Evolutionary conservation across 148 eudicot species (phyloP), one percentile per base, ranked within the genome.

Genomic region (Rhododendron ovatum): DNA sequence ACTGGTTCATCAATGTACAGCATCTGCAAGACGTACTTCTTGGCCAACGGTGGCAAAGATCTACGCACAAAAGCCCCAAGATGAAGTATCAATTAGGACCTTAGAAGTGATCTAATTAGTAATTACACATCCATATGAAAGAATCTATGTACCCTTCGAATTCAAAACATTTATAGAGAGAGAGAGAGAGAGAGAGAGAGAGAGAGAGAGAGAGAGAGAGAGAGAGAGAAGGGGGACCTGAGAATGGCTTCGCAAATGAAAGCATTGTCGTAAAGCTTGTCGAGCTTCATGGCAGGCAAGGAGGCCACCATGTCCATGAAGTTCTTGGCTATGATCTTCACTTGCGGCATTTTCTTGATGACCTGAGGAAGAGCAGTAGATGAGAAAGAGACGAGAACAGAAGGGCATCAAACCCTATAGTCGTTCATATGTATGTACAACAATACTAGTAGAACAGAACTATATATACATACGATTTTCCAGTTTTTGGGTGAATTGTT

Each of bases 251-350:
- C 98, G 71, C 98, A 97, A 45, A 97, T 95, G 92, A 95, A 97
- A 22, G 98, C 91, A 79, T 94, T 94, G 43, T 92, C 89, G 84
- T 94, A 95, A 59, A 97, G 98, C 82, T 88, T 86, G 87, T 97
- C 96, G 37, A 97, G 98, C 90, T 97, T 95, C 79, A 92, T 85
- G 20, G 98, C 92, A 47, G 99, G 98, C 89, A 97, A 85, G 8
- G 98, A 96, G 11, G 96, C 98, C 86, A 96, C 99, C 99, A 96
- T 96, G 82, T 96, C 99, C 94, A 96, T 96, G 90, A 96, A 96
- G 85, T 95, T 96, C 92, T 91, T 94, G 11, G 99, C 99, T 12
- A 96, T 94, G 7, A 95, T 93, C 88, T 85, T 92, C 51, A 96
- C 96, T 86, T 95, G 92, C 76, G 99, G 99, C 98, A 94, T 94